These are phyloP conservation scores for Ilyonectria robusta DNA, from an alignment of 2,329 filamentous ascomycete species.

Conservation along the genomic window DNA sequence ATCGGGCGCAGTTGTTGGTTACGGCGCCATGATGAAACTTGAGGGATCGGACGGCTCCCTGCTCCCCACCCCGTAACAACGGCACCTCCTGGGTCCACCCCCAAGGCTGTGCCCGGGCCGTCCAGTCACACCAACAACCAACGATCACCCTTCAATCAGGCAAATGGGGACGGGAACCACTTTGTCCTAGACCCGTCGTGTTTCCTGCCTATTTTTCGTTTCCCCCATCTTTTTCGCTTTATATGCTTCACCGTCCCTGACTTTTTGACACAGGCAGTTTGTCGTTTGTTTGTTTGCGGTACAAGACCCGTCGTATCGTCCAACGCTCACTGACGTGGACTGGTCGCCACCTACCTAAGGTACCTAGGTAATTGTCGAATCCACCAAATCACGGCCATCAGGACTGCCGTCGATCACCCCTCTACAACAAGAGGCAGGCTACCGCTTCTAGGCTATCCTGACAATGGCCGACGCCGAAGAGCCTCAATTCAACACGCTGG, in stretches of 20 bases:
- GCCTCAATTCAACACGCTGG: slow-evolving; percentile 72
- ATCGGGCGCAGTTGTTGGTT: slow-evolving; percentile 31
- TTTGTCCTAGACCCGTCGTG: slow-evolving; percentile 26
- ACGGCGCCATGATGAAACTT: slow-evolving; percentile 44
- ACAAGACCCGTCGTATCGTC: background rate
- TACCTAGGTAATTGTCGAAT: background rate
- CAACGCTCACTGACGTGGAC: slow-evolving; percentile 15
- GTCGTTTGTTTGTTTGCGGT: slow-evolving; percentile 3
- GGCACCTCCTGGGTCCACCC: slow-evolving; percentile 38
- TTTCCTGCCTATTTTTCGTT: slow-evolving; percentile 12
- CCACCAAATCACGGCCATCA: background rate
- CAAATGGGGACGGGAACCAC: slow-evolving; percentile 24
- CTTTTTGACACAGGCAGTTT: slow-evolving; percentile 12
- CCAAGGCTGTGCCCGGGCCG: slow-evolving; percentile 46
- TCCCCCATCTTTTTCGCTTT: slow-evolving; percentile 16
- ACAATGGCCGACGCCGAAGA: slow-evolving; percentile 74
- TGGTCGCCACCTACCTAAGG: background rate
- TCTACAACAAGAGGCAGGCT: slow-evolving; percentile 2
- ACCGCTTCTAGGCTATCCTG: background rate
- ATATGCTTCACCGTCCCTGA: slow-evolving; percentile 31
- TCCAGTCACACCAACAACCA: slow-evolving; percentile 36
- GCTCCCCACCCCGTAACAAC: slow-evolving; percentile 36
- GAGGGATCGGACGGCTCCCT: slow-evolving; percentile 26
- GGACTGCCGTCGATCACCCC: background rate
- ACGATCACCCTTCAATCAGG: slow-evolving; percentile 40